Evolutionary conservation across 2,329 filamentous ascomycete species (phyloP).

Genomic region (Aspergillus ibericus): DNA sequence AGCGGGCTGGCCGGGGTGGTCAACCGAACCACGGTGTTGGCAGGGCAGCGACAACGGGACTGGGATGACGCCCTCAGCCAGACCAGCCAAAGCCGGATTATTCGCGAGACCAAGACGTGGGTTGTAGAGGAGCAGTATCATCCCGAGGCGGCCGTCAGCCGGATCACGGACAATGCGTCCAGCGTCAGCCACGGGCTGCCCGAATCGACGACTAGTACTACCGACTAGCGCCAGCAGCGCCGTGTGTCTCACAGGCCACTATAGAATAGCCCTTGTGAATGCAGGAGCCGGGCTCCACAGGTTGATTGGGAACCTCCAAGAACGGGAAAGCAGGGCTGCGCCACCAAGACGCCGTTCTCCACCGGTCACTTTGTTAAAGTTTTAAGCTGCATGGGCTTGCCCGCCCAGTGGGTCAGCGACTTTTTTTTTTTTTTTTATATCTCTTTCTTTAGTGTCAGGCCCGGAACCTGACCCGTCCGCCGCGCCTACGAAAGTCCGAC

Average conservation of each 20-base stretch:
- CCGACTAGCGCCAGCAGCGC: neutral
- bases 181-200: neutral
- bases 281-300: too few species aligned
- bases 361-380: neutral
- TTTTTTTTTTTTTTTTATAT: neutral
- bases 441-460: neutral
- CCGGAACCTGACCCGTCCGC: neutral
- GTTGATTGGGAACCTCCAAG: too few species aligned
- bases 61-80: neutral
- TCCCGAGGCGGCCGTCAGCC: neutral
- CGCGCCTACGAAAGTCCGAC: too few species aligned
- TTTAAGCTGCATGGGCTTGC: neutral
- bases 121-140: constrained; percentile 2
- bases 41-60: neutral
- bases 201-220: too few species aligned
- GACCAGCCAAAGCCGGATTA: constrained; percentile 1
- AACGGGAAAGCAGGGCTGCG: neutral
- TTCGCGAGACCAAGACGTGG: neutral
- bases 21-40: neutral
- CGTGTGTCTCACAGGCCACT: neutral
- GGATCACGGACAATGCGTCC: neutral
- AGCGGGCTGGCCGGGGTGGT: neutral
- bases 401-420: neutral
- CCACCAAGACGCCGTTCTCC: neutral
- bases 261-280: too few species aligned